These are phyloP conservation scores for Leccinum subgranulosum DNA, from an alignment of 768 basidiomycete species.

Conservation along the genomic window DNA sequence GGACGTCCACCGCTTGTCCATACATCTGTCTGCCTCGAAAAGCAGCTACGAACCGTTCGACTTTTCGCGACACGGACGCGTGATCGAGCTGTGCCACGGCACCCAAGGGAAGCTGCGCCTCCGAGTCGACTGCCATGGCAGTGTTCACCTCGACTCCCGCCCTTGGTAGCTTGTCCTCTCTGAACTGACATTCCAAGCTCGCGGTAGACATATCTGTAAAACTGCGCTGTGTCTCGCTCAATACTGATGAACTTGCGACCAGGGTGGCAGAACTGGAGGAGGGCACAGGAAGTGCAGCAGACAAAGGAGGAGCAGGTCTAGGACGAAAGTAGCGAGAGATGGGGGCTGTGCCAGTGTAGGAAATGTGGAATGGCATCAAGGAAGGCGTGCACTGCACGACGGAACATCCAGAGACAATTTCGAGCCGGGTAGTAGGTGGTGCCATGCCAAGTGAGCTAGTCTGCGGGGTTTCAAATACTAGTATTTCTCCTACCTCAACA, in stretches of 20 bases:
- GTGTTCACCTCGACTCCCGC: neutral
- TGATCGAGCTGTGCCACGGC: neutral
- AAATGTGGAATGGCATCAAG: constrained; percentile 83
- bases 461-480: neutral
- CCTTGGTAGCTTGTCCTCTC: neutral
- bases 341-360: constrained; percentile 66
- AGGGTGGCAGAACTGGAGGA: constrained; percentile 16
- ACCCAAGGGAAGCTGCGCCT: constrained; percentile 11
- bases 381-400: constrained; percentile 51
- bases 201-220: constrained; percentile 1
- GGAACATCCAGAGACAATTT: constrained; percentile 15
- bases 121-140: constrained; percentile 2
- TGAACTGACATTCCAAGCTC: neutral
- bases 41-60: constrained; percentile 45
- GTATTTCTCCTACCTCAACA: neutral
- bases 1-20: constrained; percentile 59
- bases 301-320: constrained; percentile 32
- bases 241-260: constrained; percentile 8
- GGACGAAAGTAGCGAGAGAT: constrained; percentile 72
- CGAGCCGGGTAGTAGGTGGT: constrained; percentile 7
- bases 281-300: constrained; percentile 2
- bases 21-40: constrained; percentile 78
- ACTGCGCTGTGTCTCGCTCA: constrained; percentile 3
- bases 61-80: neutral
- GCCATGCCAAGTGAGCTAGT: neutral